phyloP scores from a whole-genome alignment of 805 yeast species.

The Candida schatavii region DNA sequence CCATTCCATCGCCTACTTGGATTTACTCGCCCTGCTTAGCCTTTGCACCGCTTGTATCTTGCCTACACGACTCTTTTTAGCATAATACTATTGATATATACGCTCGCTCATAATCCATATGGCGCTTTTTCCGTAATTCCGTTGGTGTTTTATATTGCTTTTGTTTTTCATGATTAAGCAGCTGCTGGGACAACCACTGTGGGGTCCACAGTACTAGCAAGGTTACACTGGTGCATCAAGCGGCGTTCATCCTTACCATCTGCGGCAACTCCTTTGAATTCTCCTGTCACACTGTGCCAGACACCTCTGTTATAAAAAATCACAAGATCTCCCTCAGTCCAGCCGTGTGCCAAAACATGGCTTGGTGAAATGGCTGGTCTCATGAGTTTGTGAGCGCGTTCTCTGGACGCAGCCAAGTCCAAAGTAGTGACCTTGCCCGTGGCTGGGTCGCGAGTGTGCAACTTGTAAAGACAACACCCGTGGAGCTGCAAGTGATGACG shows the following conservation, averaged over 20 bases:
- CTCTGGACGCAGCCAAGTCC: slow-evolving; percentile 70
- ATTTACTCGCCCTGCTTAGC: no score
- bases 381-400: slow-evolving; percentile 70
- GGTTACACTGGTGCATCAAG: slow-evolving; percentile 91
- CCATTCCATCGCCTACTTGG: no score
- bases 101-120: no score
- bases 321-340: slow-evolving; percentile 83
- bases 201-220: slow-evolving; percentile 80
- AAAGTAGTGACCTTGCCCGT: slow-evolving; percentile 50
- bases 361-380: slow-evolving; percentile 80
- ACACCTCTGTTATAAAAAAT: slow-evolving; percentile 87
- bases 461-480: slow-evolving; percentile 77
- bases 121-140: no score
- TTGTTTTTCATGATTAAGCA: no score
- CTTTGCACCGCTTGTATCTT: no score
- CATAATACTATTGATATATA: no score
- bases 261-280: slow-evolving; percentile 48
- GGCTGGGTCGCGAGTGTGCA: slow-evolving; percentile 49
- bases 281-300: slow-evolving; percentile 91
- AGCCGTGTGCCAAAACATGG: slow-evolving; percentile 73
- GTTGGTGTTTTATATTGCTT: no score
- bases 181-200: neutral
- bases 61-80: no score
- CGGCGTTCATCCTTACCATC: slow-evolving; percentile 67
- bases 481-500: slow-evolving; percentile 83